Evolutionary conservation across 129 eudicot genomes (phyloP), one percentile per base, ranked within the genome.

Genomic region (Chrysanthemum lavandulifolium): DNA sequence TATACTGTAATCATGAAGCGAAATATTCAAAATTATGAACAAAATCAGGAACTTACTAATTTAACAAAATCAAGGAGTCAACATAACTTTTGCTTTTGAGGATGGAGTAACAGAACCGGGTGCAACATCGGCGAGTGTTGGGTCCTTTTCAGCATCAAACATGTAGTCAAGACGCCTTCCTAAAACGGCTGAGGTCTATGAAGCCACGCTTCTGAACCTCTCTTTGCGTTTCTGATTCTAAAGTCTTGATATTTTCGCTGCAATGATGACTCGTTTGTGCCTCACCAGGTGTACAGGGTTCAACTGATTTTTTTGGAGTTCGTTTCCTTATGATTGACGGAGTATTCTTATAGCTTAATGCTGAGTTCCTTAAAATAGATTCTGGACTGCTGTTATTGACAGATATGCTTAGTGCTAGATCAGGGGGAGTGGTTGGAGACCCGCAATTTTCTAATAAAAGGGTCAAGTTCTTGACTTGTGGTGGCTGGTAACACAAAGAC

Each of bases 281-380:
- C 23, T 15, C 55, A 60, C 71, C 56, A 58, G 79, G 69, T 53
- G 73, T 83, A 13, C 52, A 72, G 43, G 78, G 70, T 66, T 63
- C 69, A 52, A 71, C 81, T 6, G 69, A 50, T 76, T 75, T 81
- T 79, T 69, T 77, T 14, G 80, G 82, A 77, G 80, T 59, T 71
- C 86, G 74, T 82, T 76, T 91, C 67, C 96, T 82, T 72, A 88
- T 88, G 6, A 91, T 88, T 8, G 96, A 86, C 49, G 97, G 97
- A 6, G 96, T 88, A 59, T 83, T 87, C 82, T 73, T 85, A 65
- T 88, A 91, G 57, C 92, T 86, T 86, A 76, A 21, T 13, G 91
- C 92, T 14, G 97, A 91, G 67, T 83, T 88, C 82, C 88, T 88
- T 83, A 91, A 77, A 61, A 88, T 66, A 31, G 86, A 86, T 76